phyloP scores from a whole-genome alignment of 2,329 filamentous ascomycete genomes.

The Fusarium illudens region DNA sequence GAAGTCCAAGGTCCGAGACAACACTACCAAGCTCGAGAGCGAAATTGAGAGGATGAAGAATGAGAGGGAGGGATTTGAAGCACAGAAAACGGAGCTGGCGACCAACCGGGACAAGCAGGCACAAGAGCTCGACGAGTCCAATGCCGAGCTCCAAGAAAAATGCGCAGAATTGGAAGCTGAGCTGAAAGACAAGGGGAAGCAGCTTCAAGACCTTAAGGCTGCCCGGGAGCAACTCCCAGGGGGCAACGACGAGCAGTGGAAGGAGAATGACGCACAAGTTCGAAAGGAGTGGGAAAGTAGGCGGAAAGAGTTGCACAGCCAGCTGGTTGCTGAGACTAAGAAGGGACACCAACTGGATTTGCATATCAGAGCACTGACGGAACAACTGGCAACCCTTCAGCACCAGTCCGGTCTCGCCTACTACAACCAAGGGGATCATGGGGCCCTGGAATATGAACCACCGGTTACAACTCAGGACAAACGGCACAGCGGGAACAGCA shows the following conservation, averaged over 20 bases:
- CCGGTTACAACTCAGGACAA: slow-evolving; percentile 53
- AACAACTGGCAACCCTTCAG: slow-evolving; percentile 54
- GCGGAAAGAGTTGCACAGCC: slow-evolving; percentile 62
- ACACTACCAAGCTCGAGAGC: slow-evolving; percentile 72
- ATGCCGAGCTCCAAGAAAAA: slow-evolving; percentile 70
- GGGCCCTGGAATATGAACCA: slow-evolving; percentile 59
- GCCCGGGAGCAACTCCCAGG: slow-evolving; percentile 70
- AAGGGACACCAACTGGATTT: slow-evolving; percentile 57
- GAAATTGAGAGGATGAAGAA: slow-evolving; percentile 68
- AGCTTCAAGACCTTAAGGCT: slow-evolving; percentile 78
- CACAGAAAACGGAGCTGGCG: slow-evolving; percentile 61
- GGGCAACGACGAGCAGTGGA: slow-evolving; percentile 67
- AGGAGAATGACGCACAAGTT: slow-evolving; percentile 59
- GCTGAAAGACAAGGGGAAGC: slow-evolving; percentile 70
- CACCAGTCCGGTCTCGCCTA: slow-evolving; percentile 55
- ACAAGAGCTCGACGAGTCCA: slow-evolving; percentile 62
- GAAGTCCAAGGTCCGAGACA: slow-evolving; percentile 73
- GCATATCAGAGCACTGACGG: slow-evolving; percentile 55
- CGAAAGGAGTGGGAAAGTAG: slow-evolving; percentile 65
- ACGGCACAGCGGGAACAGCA: slow-evolving; percentile 58
- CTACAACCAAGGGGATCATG: slow-evolving; percentile 56
- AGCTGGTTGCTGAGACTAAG: slow-evolving; percentile 57
- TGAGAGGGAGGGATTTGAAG: slow-evolving; percentile 62
- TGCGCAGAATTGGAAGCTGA: slow-evolving; percentile 74
- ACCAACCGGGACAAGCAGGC: slow-evolving; percentile 61